Evolutionary conservation across 2,329 filamentous ascomycete species (phyloP), one percentile per base, ranked within the genome.

Genomic region (Alternaria rosae): DNA sequence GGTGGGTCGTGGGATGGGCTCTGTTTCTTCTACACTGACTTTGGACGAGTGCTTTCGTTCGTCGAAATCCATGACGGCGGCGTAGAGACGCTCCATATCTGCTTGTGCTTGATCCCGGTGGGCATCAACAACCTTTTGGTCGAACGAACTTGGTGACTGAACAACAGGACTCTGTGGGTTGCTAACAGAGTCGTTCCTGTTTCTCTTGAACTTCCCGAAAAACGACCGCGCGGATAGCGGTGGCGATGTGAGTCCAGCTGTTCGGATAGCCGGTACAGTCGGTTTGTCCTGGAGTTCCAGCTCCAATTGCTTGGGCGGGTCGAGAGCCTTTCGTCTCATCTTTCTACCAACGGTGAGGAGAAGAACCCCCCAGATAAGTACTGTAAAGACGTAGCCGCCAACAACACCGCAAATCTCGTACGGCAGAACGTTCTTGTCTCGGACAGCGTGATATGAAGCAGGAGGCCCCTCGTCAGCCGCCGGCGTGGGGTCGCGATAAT

Each of bases 31-130:
- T 55, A 64, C 64, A 57, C 71, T 76, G 53, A 70, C 63, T 42
- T 72, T 70, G n/a, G 75, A 71, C 28, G 71, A 72, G 26, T 74
- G 71, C 62, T 83, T 85, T 65, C 82, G 81, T 47, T 84, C 85
- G 67, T 97, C 94, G 71, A 97, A 92, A 78, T 93, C 92, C 89
- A 97, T 91, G 66, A 97, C 94, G 69, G 93, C 91, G 64, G 90
- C 93, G 81, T 97, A 98, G 77, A 98, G 89, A 71, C 92, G 89
- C 78, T 97, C 93, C 79, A 97, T 89, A 77, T 97, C 92, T 67
- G 90, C 85, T 78, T 95, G 89, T 66, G 92, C 89, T 82, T 90
- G 90, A 73, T 86, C 85, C 76, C 87, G 88, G 79, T 97, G 92
- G 62, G 87, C 86, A 61, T 90, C 87, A 23, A 97, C 86, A 15